phyloP scores from a whole-genome alignment of 78 protist genomes.

The Dictyostelium purpureum region DNA sequence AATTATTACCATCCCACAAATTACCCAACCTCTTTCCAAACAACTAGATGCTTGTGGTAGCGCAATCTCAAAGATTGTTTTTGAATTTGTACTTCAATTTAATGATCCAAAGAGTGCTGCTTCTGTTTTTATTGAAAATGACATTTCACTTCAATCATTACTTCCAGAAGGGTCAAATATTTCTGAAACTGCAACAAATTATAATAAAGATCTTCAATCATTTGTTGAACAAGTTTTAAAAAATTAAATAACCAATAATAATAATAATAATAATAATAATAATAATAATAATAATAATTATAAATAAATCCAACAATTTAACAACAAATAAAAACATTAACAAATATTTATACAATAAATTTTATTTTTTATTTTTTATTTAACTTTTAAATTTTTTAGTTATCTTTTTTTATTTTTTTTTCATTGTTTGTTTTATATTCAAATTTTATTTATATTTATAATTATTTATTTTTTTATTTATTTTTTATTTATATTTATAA shows the following conservation, averaged over 20 bases:
- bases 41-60: slow-evolving; percentile 6
- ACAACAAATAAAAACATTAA: background rate
- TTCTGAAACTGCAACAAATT: background rate
- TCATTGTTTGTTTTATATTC: background rate
- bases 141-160: background rate
- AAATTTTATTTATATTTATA: background rate
- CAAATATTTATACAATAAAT: background rate
- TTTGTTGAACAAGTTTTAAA: background rate
- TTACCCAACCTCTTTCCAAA: background rate
- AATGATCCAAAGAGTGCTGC: slow-evolving; percentile 25
- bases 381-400: background rate
- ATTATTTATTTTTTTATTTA: background rate
- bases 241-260: background rate
- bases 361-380: background rate
- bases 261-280: background rate
- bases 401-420: background rate
- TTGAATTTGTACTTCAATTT: slow-evolving; percentile 14
- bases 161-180: background rate
- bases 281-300: no score
- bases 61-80: slow-evolving; percentile 2
- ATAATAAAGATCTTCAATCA: slow-evolving; percentile 12
- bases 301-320: background rate
- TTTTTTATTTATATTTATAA: no score
- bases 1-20: background rate
- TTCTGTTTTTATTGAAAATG: background rate